Evolutionary conservation across 2,329 filamentous ascomycete species (phyloP).

Genomic region (Waltergamsia citrina): DNA sequence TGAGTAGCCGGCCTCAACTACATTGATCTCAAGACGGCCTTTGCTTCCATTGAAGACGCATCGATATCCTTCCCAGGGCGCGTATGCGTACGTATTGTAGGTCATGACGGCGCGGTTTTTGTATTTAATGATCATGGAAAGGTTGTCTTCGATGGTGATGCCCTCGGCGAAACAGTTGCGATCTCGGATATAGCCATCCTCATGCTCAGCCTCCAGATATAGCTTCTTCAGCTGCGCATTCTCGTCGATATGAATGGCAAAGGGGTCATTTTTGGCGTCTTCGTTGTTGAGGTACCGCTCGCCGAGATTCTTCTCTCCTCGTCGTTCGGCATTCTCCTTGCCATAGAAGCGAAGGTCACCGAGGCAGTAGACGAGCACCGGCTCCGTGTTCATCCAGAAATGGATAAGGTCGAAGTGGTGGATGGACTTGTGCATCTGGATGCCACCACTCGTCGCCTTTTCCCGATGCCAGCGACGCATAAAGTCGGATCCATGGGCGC

Average conservation of each 20-base stretch:
- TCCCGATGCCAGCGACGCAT: constrained; percentile 41
- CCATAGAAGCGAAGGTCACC: constrained; percentile 39
- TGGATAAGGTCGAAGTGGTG: constrained; percentile 45
- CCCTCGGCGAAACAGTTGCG: constrained; percentile 37
- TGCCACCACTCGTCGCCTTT: constrained; percentile 35
- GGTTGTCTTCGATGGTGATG: constrained; percentile 39
- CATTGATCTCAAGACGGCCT: constrained; percentile 34
- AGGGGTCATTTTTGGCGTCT: constrained; percentile 31
- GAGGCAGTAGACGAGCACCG: constrained; percentile 32
- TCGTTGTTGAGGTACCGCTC: constrained; percentile 27
- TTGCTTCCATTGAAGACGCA: constrained; percentile 31
- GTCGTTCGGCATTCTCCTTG: constrained; percentile 35
- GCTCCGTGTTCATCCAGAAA: constrained; percentile 34
- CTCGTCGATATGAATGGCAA: constrained; percentile 31
- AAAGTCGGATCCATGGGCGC: constrained; percentile 37
- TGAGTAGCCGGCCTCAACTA: constrained; percentile 34
- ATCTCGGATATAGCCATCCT: constrained; percentile 37
- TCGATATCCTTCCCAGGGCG: constrained; percentile 33
- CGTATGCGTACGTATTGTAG: constrained; percentile 33
- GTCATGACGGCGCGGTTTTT: constrained; percentile 30
- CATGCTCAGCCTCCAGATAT: constrained; percentile 37
- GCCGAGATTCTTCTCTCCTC: constrained; percentile 29
- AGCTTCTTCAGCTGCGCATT: constrained; percentile 30
- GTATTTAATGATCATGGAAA: constrained; percentile 34
- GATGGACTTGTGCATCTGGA: constrained; percentile 39